Conservation (phyloP, 768 basidiomycete species). For the Amanita muscaria region DNA sequence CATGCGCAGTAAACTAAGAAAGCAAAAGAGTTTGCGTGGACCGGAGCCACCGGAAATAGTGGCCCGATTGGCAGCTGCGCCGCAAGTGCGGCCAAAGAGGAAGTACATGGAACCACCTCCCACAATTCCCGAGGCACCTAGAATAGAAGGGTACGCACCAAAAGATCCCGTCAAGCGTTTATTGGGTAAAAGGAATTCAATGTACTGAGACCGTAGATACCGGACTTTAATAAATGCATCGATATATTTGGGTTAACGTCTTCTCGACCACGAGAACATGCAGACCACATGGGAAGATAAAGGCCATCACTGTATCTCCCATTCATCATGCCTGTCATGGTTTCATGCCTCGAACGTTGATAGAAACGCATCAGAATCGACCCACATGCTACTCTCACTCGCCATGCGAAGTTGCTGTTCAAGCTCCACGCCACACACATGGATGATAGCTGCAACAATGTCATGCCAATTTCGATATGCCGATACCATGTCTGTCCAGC, state of each 20-base stretch:
- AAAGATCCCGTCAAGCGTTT: constrained; percentile 7
- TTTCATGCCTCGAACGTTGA: neutral
- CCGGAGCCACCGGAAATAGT: constrained; percentile 8
- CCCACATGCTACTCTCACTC: too few species aligned
- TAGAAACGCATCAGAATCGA: too few species aligned
- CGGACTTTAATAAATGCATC: too few species aligned
- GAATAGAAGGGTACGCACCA: neutral
- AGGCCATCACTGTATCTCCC: too few species aligned
- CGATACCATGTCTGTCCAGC: too few species aligned
- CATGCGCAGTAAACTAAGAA: constrained; percentile 1
- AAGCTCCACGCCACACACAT: too few species aligned
- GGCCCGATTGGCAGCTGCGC: constrained; percentile 2
- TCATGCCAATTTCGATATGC: too few species aligned
- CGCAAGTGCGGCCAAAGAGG: neutral
- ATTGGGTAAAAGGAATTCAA: constrained; percentile 8
- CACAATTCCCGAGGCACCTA: constrained; percentile 1
- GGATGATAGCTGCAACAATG: too few species aligned
- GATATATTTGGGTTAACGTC: neutral
- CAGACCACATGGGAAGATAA: too few species aligned
- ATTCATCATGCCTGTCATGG: too few species aligned
- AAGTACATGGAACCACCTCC: constrained; percentile 9
- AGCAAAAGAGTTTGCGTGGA: constrained; percentile 3
- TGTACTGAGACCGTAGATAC: neutral
- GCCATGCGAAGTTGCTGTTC: too few species aligned
- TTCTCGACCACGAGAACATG: too few species aligned